Base-by-base conservation (phyloP, 2,329 filamentous ascomycete species). In the Bisporella sp. region DNA sequence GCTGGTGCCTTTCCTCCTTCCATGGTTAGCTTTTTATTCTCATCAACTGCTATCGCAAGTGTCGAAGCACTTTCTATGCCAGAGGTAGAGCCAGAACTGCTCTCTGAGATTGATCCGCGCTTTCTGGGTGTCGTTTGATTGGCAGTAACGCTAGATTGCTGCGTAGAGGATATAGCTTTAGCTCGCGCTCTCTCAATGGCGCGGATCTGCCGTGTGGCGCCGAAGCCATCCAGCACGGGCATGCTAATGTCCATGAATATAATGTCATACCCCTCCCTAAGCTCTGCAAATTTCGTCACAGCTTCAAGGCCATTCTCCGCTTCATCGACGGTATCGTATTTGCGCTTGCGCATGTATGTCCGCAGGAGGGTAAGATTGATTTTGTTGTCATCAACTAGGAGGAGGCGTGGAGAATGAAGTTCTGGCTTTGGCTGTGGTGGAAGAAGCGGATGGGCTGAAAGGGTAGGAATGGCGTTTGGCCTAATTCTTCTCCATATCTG, bases 221-320 rank as follows among this genome's bases (percentile, higher is more conserved):
- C 71, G 11, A 77, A 64, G 0, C 74, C 74, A 54, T 80, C 71
- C 56, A 81, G 72, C 4, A 79, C 66, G 0, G 77, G 77, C 78
- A 81, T 81, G 5, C 60, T 61, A 69, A 73, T 71, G 54, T 81
- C 77, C 71, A 74, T 66, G 32, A 66, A 69, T 3, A 78, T 69
- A 41, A 75, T 68, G 39, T 71, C 69, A 45, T 70, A 71, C 0
- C 64, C 57, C 43, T 71, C 66, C 2, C 57, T 52, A 4, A 61
- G 54, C 6, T 57, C 56, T 41, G 71, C 64, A 50, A 72, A 74
- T 31, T 62, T 62, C 5, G 73, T 63, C 1, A 78, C 69, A 2
- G 76, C 76, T 58, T 76, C 69, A 1, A 71, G 64, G 5, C 76
- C 76, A 54, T 78, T 69, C 28, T 61, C 62, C 1, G 74, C 75